These are phyloP conservation scores for Torrubiella hemipterigena DNA, from an alignment of 2,329 filamentous ascomycete genomes.

Conservation along the genomic window DNA sequence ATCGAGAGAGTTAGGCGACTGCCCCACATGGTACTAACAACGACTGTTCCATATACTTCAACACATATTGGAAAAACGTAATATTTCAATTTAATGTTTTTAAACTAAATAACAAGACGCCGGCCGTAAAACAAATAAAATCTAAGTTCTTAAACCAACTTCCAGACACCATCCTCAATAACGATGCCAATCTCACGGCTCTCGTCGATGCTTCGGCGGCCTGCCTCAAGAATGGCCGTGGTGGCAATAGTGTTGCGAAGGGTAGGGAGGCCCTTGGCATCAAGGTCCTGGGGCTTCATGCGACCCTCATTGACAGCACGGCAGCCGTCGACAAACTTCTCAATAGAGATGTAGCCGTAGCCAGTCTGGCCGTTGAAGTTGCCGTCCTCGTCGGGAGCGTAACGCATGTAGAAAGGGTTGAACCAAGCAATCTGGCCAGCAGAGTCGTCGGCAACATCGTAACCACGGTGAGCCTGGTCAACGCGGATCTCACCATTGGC, in stretches of 20 bases:
- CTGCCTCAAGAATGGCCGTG: slow-evolving; percentile 82
- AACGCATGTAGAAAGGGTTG: slow-evolving; percentile 94
- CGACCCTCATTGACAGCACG: slow-evolving; percentile 64
- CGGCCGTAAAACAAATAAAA: too few species aligned
- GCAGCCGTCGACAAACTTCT: slow-evolving; percentile 90
- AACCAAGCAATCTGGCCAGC: slow-evolving; percentile 65
- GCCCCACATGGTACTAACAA: too few species aligned
- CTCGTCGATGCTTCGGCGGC: slow-evolving; percentile 75
- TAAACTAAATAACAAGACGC: neutral
- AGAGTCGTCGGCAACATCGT: slow-evolving; percentile 82
- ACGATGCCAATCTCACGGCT: slow-evolving; percentile 64
- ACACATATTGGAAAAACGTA: too few species aligned
- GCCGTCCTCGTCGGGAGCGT: slow-evolving; percentile 86
- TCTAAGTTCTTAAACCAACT: slow-evolving; percentile 33
- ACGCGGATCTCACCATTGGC: slow-evolving; percentile 74
- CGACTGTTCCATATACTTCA: too few species aligned
- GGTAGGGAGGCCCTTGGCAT: slow-evolving; percentile 71
- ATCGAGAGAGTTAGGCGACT: too few species aligned
- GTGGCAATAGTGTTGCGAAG: slow-evolving; percentile 83
- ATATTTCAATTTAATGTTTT: too few species aligned
- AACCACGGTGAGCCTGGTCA: slow-evolving; percentile 88
- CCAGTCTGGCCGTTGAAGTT: slow-evolving; percentile 87
- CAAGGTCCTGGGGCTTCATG: slow-evolving; percentile 62
- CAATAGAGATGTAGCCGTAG: slow-evolving; percentile 88
- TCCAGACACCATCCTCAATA: slow-evolving; percentile 54